Percentiles rank a stretch among this genome's conserved stretches.
Conservation (phyloP, 257 asterid genomes). For the Orobanche coerulescens region DNA sequence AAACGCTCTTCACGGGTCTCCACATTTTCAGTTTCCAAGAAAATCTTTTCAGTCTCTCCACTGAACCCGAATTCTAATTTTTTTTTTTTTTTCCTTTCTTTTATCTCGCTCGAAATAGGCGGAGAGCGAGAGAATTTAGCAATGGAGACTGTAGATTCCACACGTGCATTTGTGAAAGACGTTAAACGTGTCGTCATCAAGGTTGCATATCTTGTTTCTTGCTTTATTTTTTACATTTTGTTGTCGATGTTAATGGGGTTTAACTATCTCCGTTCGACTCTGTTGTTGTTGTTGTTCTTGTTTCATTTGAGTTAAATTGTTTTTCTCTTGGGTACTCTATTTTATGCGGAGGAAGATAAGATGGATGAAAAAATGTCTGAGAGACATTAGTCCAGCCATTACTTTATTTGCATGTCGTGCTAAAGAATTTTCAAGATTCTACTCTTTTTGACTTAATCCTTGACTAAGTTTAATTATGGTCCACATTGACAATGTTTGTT, state of each 20-base stretch:
- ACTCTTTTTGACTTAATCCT: not conserved
- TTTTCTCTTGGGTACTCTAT: not conserved
- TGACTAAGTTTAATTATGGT: not conserved
- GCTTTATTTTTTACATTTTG: not conserved
- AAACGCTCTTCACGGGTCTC: slow-evolving; percentile 6
- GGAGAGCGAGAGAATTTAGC: not conserved
- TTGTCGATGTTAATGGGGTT: not conserved
- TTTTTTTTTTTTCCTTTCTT: not conserved
- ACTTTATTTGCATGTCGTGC: not conserved
- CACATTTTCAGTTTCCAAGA: not conserved
- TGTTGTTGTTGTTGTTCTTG: not conserved
- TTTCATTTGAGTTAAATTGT: not conserved
- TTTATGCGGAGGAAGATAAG: not conserved
- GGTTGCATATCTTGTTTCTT: slow-evolving; percentile 19
- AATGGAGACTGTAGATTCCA: slow-evolving; percentile 40
- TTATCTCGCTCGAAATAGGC: not conserved
- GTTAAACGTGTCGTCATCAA: slow-evolving; percentile 44
- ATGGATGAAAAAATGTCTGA: not conserved
- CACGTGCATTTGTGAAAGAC: slow-evolving; percentile 35
- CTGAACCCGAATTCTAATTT: not conserved
- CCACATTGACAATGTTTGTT: not conserved
- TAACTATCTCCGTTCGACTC: not conserved
- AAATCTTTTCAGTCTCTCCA: not conserved
- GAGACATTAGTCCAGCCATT: not conserved
- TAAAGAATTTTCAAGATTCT: not conserved